phyloP scores from a whole-genome alignment of 2,329 filamentous ascomycete genomes.

The Aspergillus quadricinctus region DNA sequence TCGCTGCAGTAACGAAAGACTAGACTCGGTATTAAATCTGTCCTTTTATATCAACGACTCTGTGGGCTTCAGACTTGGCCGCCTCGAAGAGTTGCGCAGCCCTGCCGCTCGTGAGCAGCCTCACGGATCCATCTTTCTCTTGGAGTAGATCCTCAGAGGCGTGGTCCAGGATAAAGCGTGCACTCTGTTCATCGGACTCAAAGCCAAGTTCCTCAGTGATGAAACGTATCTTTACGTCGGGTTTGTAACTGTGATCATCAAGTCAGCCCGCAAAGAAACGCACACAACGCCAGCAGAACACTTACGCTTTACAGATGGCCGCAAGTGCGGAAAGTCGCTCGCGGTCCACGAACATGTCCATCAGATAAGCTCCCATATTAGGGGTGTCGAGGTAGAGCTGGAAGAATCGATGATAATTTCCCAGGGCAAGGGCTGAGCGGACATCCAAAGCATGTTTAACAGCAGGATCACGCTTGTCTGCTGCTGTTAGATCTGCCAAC shows the following conservation, averaged over 20 bases:
- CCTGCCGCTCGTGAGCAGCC: conserved; percentile 69
- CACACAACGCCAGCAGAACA: conserved; percentile 22
- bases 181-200: conserved; percentile 84
- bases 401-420: conserved; percentile 98
- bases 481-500: conserved; percentile 95
- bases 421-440: conserved; percentile 83
- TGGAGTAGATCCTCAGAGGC: conserved; percentile 71
- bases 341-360: conserved; percentile 97
- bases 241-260: conserved; percentile 69
- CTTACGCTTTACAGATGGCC: conserved; percentile 93
- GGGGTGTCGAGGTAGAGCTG: conserved; percentile 89
- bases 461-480: conserved; percentile 81
- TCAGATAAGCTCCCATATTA: conserved; percentile 95
- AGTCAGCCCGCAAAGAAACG: conserved; percentile 43
- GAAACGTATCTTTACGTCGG: conserved; percentile 81
- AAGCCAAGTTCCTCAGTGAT: conserved; percentile 95
- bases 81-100: conserved; percentile 69
- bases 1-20: conserved; percentile 3
- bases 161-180: conserved; percentile 82
- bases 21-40: conserved; percentile 59
- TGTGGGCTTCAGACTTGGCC: conserved; percentile 69
- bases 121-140: conserved; percentile 68
- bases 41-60: conserved; percentile 92
- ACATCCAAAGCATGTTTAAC: conserved; percentile 91
- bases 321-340: conserved; percentile 87